These are phyloP conservation scores for Ogataea ganodermae DNA, from an alignment of 805 yeast species.

Conservation along the genomic window DNA sequence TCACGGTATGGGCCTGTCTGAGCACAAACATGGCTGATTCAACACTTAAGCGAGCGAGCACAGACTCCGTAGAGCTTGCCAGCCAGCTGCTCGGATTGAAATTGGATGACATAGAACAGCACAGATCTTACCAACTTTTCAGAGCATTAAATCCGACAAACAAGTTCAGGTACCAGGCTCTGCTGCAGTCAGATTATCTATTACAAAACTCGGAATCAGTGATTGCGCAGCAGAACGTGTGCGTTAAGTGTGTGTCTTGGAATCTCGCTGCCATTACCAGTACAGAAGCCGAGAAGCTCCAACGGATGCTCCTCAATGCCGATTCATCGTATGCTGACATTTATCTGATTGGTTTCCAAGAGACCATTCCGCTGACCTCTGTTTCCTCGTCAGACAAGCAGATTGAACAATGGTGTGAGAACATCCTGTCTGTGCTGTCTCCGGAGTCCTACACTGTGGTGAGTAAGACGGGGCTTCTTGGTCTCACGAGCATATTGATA, in stretches of 20 bases:
- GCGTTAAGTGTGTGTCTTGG: constrained; percentile 40
- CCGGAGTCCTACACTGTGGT: constrained; percentile 37
- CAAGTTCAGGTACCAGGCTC: constrained; percentile 23
- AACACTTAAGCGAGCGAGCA: background rate
- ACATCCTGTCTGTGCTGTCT: constrained; percentile 28
- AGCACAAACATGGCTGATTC: background rate
- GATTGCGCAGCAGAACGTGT: constrained; percentile 5
- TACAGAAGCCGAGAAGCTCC: constrained; percentile 16
- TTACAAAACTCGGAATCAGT: constrained; percentile 12
- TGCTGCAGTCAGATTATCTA: constrained; percentile 24
- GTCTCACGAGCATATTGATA: constrained; percentile 51
- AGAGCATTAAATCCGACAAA: constrained; percentile 31
- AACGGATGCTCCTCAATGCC: constrained; percentile 17
- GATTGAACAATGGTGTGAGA: constrained; percentile 37
- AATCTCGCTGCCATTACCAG: constrained; percentile 34
- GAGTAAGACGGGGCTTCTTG: constrained; percentile 51
- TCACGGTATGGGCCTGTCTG: too few relatives aligned
- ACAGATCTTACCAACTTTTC: constrained; percentile 21
- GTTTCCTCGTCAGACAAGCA: constrained; percentile 38
- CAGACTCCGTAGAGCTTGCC: background rate
- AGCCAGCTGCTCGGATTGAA: background rate
- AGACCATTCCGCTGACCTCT: constrained; percentile 50
- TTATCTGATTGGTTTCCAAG: constrained; percentile 50
- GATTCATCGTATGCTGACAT: constrained; percentile 33
- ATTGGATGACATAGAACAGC: constrained; percentile 4